phyloP scores from a whole-genome alignment of 352 stramenopile species.

The Halophytophthora polymorphica region DNA sequence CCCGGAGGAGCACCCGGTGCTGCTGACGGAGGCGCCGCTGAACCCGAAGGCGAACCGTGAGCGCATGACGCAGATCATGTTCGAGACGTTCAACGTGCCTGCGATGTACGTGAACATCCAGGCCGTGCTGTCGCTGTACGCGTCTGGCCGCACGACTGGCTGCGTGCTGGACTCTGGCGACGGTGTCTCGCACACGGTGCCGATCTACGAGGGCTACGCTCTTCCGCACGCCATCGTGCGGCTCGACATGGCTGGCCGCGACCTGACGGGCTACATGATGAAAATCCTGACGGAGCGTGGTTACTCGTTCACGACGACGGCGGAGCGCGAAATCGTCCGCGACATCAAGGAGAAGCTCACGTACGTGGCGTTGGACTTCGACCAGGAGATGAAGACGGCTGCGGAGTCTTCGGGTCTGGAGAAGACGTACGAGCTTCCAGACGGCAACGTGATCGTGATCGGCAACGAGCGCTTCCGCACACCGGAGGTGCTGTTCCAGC shows the following conservation, averaged over 20 bases:
- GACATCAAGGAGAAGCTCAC: slow-evolving; percentile 99
- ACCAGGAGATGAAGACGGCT: slow-evolving; percentile 92
- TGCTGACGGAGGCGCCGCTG: slow-evolving; percentile 92
- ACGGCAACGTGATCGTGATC: slow-evolving; percentile 97
- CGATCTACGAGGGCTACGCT: slow-evolving; percentile 97
- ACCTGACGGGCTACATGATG: slow-evolving; percentile 96
- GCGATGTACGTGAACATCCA: slow-evolving; percentile 94
- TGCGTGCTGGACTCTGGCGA: slow-evolving; percentile 94
- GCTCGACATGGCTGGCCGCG: slow-evolving; percentile 91
- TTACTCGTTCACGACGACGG: slow-evolving; percentile 93
- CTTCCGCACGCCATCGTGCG: slow-evolving; percentile 93
- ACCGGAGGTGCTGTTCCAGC: slow-evolving; percentile 96
- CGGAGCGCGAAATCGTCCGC: slow-evolving; percentile 92
- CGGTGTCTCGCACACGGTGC: slow-evolving; percentile 91
- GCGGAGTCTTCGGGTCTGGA: slow-evolving; percentile 73
- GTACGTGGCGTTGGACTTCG: slow-evolving; percentile 93
- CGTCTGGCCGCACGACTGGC: slow-evolving; percentile 93
- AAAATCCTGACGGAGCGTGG: slow-evolving; percentile 94
- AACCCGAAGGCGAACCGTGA: slow-evolving; percentile 94
- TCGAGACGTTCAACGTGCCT: slow-evolving; percentile 94
- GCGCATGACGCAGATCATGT: slow-evolving; percentile 96
- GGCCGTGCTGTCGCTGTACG: slow-evolving; percentile 93
- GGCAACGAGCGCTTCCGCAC: slow-evolving; percentile 95
- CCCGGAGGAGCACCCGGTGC: slow-evolving; percentile 97
- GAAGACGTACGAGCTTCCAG: slow-evolving; percentile 96